phyloP scores from a whole-genome alignment of 2,329 filamentous ascomycete species.

The Peltaster fructicola region DNA sequence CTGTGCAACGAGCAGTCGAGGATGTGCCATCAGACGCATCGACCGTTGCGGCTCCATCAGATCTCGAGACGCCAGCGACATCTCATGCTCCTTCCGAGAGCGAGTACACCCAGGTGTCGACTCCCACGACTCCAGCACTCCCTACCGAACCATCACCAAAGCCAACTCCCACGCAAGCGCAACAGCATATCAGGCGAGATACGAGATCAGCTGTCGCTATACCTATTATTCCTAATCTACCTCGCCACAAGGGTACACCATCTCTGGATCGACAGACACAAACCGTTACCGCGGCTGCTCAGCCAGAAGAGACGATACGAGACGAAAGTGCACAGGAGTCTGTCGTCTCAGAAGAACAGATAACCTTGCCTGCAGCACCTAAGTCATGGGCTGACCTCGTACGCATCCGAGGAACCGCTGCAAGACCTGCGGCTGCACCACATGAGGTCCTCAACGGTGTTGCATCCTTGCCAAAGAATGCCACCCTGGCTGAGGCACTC shows the following conservation, averaged over 20 bases:
- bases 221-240: conserved; percentile 33
- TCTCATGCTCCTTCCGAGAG: conserved; percentile 40
- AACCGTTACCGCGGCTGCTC: background rate
- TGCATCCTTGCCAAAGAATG: conserved; percentile 27
- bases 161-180: conserved; percentile 12
- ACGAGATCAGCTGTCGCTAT: conserved; percentile 29
- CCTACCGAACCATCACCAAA: conserved; percentile 15
- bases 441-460: conserved; percentile 8
- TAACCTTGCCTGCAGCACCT: conserved; percentile 20
- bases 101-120: conserved; percentile 25
- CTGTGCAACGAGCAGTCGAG: conserved; percentile 9
- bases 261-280: conserved; percentile 7
- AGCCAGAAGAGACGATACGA: conserved; percentile 1
- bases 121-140: conserved; percentile 32
- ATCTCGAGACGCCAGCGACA: conserved; percentile 38
- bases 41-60: conserved; percentile 26
- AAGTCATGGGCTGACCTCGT: conserved; percentile 55
- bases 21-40: conserved; percentile 25
- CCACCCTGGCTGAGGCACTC: conserved; percentile 59
- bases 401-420: conserved; percentile 28
- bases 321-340: conserved; percentile 5
- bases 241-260: conserved; percentile 25
- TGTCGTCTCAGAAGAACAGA: conserved; percentile 24
- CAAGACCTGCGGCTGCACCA: conserved; percentile 16
- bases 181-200: conserved; percentile 20